A percentile compares a stretch with the other conserved stretches of the same genome.
Conservation (phyloP, 129 eudicot genomes). For the Ambrosia artemisiifolia region DNA sequence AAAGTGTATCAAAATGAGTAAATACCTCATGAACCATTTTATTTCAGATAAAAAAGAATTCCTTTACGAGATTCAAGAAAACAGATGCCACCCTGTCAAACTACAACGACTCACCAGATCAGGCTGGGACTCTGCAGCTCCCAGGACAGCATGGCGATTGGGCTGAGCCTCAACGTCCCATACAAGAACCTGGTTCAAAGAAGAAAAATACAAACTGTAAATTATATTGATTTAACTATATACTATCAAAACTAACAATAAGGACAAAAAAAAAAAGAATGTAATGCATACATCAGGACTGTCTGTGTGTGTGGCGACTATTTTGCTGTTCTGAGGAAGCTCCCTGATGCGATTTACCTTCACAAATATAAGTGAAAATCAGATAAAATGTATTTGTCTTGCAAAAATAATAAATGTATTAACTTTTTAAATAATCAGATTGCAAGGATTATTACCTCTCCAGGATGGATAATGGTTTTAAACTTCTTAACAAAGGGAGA, state of each 20-base stretch:
- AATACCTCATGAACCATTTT: neutral
- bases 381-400: neutral
- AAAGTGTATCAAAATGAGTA: neutral
- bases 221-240: neutral
- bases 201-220: neutral
- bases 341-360: slow-evolving; percentile 99
- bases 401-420: neutral
- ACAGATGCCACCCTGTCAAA: neutral
- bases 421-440: neutral
- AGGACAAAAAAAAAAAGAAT: neutral
- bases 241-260: neutral
- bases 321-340: slow-evolving; percentile 89
- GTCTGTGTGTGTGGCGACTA: slow-evolving; percentile 97
- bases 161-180: slow-evolving; percentile 97
- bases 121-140: slow-evolving; percentile 73
- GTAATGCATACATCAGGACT: slow-evolving; percentile 79
- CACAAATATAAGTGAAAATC: slow-evolving; percentile 6
- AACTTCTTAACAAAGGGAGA: slow-evolving; percentile 91
- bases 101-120: slow-evolving; percentile 61
- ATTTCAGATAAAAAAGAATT: neutral
- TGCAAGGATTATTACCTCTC: slow-evolving; percentile 58
- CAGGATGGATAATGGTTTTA: slow-evolving; percentile 96
- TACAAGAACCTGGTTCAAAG: slow-evolving; percentile 58
- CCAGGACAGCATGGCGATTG: slow-evolving; percentile 74
- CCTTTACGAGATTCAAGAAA: neutral